Evolutionary conservation across 2,329 filamentous ascomycete genomes (phyloP).

Genomic region (Rhynchosporium secalis): DNA sequence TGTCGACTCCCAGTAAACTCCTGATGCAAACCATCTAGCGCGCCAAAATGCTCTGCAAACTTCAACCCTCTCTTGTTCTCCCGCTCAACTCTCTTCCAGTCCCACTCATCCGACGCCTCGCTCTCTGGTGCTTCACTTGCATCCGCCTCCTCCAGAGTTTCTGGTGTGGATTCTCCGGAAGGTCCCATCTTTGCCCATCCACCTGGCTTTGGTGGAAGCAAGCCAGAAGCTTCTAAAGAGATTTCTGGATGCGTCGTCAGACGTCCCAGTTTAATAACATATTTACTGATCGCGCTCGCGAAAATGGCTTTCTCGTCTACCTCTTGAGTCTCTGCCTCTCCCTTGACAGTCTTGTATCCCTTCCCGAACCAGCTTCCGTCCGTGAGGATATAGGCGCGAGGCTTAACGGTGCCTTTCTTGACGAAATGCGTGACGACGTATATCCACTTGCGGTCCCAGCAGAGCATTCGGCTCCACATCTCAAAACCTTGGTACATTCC

Average conservation of each 20-base stretch:
- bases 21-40: conserved; percentile 53
- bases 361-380: conserved; percentile 45
- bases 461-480: conserved; percentile 69
- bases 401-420: conserved; percentile 57
- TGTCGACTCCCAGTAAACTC: conserved; percentile 38
- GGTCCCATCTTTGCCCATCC: conserved; percentile 53
- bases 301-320: conserved; percentile 64
- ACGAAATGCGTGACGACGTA: conserved; percentile 76
- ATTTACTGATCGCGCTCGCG: conserved; percentile 74
- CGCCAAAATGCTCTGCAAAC: conserved; percentile 56
- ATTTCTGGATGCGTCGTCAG: conserved; percentile 82
- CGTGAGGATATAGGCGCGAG: conserved; percentile 46
- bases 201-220: conserved; percentile 73
- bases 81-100: conserved; percentile 59
- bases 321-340: conserved; percentile 41
- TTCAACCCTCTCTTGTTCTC: conserved; percentile 56
- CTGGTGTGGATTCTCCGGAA: conserved; percentile 33
- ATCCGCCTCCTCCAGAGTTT: conserved; percentile 21
- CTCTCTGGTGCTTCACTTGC: conserved; percentile 17
- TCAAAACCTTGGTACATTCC: conserved; percentile 68
- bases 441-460: conserved; percentile 81
- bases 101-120: conserved; percentile 44
- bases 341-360: conserved; percentile 44
- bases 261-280: conserved; percentile 79
- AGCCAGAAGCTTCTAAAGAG: conserved; percentile 66